Percentiles rank a stretch among this genome's conserved stretches.
phyloP scores from a whole-genome alignment of 352 stramenopile genomes.

The Globisporangium heterothallicum region DNA sequence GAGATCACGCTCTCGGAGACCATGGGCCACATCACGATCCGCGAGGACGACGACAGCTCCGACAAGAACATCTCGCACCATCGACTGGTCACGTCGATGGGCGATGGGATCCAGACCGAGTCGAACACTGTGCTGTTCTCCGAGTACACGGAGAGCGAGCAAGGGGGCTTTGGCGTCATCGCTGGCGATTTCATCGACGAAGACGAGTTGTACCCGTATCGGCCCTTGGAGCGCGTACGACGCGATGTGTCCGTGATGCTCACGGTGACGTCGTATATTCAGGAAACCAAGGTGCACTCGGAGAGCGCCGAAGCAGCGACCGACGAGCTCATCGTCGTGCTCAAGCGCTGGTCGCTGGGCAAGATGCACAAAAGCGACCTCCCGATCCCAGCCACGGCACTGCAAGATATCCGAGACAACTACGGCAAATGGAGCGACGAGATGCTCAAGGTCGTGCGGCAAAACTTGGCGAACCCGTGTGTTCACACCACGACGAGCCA shows the following conservation, averaged over 20 bases:
- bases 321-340: conserved; percentile 23
- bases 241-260: conserved; percentile 27
- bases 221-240: conserved; percentile 17
- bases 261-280: conserved; percentile 17
- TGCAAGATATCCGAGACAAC: conserved; percentile 36
- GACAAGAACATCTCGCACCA: conserved; percentile 38
- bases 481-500: too few species aligned
- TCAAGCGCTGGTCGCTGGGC: conserved; percentile 24
- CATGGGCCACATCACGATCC: conserved; percentile 45
- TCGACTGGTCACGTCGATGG: conserved; percentile 33
- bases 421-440: conserved; percentile 39
- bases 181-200: conserved; percentile 28
- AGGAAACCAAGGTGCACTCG: not conserved
- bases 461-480: not conserved
- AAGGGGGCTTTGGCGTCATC: conserved; percentile 20
- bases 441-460: conserved; percentile 38
- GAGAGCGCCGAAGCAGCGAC: not conserved
- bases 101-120: conserved; percentile 25
- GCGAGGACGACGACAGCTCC: conserved; percentile 45
- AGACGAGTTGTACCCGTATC: conserved; percentile 37
- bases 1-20: conserved; percentile 56
- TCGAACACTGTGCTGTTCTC: conserved; percentile 37
- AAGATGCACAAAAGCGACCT: conserved; percentile 21
- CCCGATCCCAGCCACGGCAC: conserved; percentile 15
- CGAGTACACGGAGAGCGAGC: conserved; percentile 13